Evolutionary conservation across 176 grass and related monocot species (phyloP), one percentile per base, ranked within the genome.

Genomic region (Cymbopogon citratus): DNA sequence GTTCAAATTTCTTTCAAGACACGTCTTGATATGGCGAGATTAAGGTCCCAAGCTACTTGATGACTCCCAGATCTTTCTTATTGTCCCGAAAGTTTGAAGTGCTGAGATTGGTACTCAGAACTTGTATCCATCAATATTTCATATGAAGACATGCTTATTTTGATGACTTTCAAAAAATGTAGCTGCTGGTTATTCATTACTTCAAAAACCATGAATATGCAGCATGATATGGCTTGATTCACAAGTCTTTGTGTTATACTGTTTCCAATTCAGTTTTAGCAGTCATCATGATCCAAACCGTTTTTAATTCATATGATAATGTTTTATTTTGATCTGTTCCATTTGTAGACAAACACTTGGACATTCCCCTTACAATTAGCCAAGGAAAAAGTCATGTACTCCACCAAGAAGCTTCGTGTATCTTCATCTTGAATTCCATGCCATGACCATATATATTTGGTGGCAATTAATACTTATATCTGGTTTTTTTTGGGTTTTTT

Each of bases 1-100:
- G 10, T 90, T 63, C 71, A 63, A 5, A 66, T 92, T 54, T 60
- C 39, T 81, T 90, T 81, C 71, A 92, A 87, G 84, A 90, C 90
- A 5, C 80, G 87, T 48, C 70, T 90, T 44, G 84, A 90, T 52
- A 89, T 41, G 83, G 24, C 16, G 3, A 71, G n/a, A 9, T 45
- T 84, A 1, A 39, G 21, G 54, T 62, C 62, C n/a, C 54, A 72
- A 49, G 28, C 40, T 79, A 9, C 39, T 77, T 85, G 36, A 41
- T 69, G 5, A 9, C 33, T 78, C 46, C 4, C 41, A 57, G 19
- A 60, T 41, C 2, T 33, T 43, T 45, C 36, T 69, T 61, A 69
- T 26, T 16, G 23, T 5, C 19, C 14, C 14, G 5, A 3, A 25
- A 6, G 21, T 61, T 78, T 36, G 9, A 63, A 45, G 10, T n/a